A percentile compares a stretch with the other conserved stretches of the same genome.
Evolutionary conservation across 2,329 filamentous ascomycete genomes (phyloP).

Genomic region (Tolypocladium sp.): DNA sequence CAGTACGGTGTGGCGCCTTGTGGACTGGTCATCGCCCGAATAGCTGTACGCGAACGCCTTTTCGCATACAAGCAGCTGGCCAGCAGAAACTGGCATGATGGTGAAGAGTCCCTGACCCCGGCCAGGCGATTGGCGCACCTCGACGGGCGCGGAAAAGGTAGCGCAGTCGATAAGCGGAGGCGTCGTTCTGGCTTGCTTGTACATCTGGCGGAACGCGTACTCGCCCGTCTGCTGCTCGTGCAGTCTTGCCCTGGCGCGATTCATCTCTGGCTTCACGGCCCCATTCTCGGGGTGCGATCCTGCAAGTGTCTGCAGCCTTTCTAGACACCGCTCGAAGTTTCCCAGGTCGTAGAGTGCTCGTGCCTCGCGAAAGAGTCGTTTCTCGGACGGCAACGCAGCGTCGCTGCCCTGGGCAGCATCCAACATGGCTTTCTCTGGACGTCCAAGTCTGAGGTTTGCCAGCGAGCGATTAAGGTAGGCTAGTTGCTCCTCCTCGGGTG

Average conservation of each 20-base stretch:
- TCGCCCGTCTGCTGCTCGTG: slow-evolving; percentile 27
- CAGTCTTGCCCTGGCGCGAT: slow-evolving; percentile 19
- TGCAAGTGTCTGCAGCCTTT: slow-evolving; percentile 22
- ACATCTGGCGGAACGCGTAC: slow-evolving; percentile 22
- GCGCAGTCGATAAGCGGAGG: slow-evolving; percentile 30
- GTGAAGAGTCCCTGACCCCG: slow-evolving; percentile 43
- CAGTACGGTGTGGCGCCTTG: slow-evolving; percentile 12
- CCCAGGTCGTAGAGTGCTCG: slow-evolving; percentile 33
- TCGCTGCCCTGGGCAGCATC: slow-evolving; percentile 14
- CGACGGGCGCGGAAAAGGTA: slow-evolving; percentile 32
- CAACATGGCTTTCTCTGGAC: slow-evolving; percentile 17
- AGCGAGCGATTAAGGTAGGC: slow-evolving; percentile 27
- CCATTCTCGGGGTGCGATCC: slow-evolving; percentile 23
- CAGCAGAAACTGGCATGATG: slow-evolving; percentile 33
- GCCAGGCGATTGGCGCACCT: slow-evolving; percentile 26
- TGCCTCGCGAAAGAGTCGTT: slow-evolving; percentile 32
- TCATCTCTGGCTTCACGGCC: slow-evolving; percentile 17
- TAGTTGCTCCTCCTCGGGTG: slow-evolving; percentile 22
- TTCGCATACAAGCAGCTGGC: slow-evolving; percentile 45
- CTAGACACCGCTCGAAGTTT: slow-evolving; percentile 24
- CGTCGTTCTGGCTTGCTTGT: too few relatives aligned
- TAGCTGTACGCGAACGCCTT: slow-evolving; percentile 41
- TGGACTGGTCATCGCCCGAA: slow-evolving; percentile 10
- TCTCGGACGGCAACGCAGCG: slow-evolving; percentile 22
- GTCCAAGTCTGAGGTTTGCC: slow-evolving; percentile 18